phyloP scores from a whole-genome alignment of 202 grass and related monocot species.

The Schoenoplectus triqueter region DNA sequence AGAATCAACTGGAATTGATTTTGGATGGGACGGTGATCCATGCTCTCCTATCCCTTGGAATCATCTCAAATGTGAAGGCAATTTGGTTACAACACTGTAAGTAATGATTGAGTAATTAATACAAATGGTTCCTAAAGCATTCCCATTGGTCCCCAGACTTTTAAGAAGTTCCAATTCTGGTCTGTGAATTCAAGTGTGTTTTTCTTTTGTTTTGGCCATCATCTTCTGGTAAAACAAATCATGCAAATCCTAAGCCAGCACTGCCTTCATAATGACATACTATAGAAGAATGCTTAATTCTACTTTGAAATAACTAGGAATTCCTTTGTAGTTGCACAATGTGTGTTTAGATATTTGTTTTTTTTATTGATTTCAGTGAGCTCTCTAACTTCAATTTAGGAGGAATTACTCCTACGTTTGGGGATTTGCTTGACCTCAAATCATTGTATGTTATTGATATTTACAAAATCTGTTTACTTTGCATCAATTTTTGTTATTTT shows the following conservation, averaged over 20 bases:
- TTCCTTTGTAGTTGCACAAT: neutral
- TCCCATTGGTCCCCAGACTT: neutral
- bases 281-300: neutral
- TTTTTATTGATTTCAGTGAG: conserved; percentile 38
- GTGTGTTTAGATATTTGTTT: conserved; percentile 3
- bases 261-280: neutral
- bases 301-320: neutral
- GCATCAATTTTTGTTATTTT: neutral
- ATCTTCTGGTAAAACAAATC: neutral
- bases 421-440: conserved; percentile 48
- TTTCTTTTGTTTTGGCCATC: conserved; percentile 3
- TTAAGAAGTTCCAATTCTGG: neutral
- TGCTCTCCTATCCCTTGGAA: conserved; percentile 47
- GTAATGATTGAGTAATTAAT: conserved; percentile 19
- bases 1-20: conserved; percentile 44
- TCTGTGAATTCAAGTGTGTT: neutral
- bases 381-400: conserved; percentile 48
- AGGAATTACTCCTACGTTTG: conserved; percentile 48
- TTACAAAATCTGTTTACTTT: neutral
- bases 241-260: neutral
- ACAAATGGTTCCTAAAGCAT: conserved; percentile 13
- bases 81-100: conserved; percentile 45
- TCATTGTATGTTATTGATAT: conserved; percentile 42
- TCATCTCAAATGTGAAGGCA: conserved; percentile 44
- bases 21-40: conserved; percentile 51